Evolutionary conservation across 164 flowering plant species (phyloP).

Genomic region (Magnolia changhungtana): DNA sequence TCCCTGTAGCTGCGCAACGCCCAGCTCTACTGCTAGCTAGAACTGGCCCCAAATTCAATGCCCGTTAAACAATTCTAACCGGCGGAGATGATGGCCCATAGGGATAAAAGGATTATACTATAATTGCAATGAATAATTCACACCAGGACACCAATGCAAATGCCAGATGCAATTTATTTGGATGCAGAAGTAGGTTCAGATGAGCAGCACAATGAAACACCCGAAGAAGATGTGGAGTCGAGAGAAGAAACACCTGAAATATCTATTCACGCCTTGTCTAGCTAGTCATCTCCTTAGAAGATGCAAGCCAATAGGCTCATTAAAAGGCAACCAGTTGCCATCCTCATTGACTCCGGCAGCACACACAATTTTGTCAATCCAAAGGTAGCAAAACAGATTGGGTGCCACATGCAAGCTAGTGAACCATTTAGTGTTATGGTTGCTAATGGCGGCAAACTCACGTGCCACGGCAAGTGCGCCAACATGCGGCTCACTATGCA

Average conservation of each 20-base stretch:
- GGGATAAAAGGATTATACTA: too few species aligned
- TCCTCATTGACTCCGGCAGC: too few species aligned
- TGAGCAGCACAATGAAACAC: too few species aligned
- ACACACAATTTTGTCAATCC: not conserved
- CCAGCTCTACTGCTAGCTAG: not conserved
- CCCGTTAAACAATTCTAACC: too few species aligned
- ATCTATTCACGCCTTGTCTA: not conserved
- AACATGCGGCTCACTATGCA: not conserved
- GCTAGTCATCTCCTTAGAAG: not conserved
- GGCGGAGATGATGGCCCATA: too few species aligned
- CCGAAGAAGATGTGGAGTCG: not conserved
- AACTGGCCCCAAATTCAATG: too few species aligned
- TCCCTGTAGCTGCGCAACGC: too few species aligned
- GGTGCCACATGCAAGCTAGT: not conserved
- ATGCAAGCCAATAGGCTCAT: not conserved
- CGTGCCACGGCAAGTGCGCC: not conserved
- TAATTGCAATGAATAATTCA: too few species aligned
- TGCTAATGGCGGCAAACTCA: not conserved
- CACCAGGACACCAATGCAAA: too few species aligned
- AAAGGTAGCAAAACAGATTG: not conserved
- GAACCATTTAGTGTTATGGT: too few species aligned
- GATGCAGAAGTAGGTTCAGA: too few species aligned
- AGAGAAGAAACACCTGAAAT: not conserved
- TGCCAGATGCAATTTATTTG: too few species aligned
- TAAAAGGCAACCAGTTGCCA: not conserved